Percentiles rank a stretch among this genome's conserved stretches.
Evolutionary conservation across 192 early-diverging fungal species (phyloP).

Genomic region (Gaertneriomyces sp.): DNA sequence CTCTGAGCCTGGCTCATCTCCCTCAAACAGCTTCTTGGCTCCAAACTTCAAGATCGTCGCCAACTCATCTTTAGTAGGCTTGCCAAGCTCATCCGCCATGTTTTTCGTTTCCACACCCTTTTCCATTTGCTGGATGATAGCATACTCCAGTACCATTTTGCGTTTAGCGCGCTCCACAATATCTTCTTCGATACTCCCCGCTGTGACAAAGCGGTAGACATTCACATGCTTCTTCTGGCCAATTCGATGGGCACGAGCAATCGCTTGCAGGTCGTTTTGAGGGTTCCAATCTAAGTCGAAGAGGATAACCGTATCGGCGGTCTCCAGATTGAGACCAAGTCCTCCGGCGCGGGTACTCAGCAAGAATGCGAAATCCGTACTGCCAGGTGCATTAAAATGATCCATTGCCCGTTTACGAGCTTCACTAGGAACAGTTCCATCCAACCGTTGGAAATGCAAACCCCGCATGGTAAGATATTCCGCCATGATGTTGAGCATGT

Average conservation of each 20-base stretch:
- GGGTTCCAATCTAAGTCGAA: constrained; percentile 88
- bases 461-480: constrained; percentile 89
- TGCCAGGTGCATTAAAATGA: constrained; percentile 92
- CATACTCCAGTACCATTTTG: constrained; percentile 99
- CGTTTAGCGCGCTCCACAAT: constrained; percentile 97
- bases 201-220: constrained; percentile 96
- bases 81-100: constrained; percentile 31
- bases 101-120: constrained; percentile 36
- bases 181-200: constrained; percentile 97
- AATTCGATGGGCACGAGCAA: constrained; percentile 95
- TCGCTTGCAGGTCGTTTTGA: constrained; percentile 95
- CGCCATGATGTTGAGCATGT: constrained; percentile 85
- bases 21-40: constrained; percentile 91
- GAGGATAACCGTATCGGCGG: constrained; percentile 96
- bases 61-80: constrained; percentile 79
- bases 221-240: constrained; percentile 95
- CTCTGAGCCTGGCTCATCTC: constrained; percentile 65
- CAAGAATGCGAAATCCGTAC: constrained; percentile 93
- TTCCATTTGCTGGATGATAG: constrained; percentile 99
- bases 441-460: constrained; percentile 87
- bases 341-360: constrained; percentile 97
- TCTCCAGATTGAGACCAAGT: constrained; percentile 92
- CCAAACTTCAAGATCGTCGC: constrained; percentile 97
- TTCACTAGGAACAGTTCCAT: constrained; percentile 85
- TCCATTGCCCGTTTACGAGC: constrained; percentile 95